Percentiles rank a stretch among this genome's conserved stretches.
These are phyloP conservation scores for Mycena polygramma DNA, from an alignment of 768 basidiomycete species.

Conservation along the genomic window DNA sequence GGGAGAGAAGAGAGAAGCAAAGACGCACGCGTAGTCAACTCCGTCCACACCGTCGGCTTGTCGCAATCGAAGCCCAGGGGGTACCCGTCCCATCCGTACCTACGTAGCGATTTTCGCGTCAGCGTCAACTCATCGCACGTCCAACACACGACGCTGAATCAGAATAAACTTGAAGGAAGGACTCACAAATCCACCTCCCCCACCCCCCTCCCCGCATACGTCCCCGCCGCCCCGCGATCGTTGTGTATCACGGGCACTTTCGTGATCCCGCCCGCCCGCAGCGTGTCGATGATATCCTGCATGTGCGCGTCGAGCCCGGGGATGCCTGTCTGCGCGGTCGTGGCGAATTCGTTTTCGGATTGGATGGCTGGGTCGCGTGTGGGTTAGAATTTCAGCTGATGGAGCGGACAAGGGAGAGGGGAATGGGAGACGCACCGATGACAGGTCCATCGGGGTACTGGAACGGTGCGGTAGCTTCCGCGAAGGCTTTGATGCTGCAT, in stretches of 20 bases:
- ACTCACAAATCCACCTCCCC: conserved; percentile 55
- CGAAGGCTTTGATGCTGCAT: conserved; percentile 44
- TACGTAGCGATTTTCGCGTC: too few relatives aligned
- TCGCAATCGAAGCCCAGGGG: conserved; percentile 78
- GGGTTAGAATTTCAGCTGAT: background rate
- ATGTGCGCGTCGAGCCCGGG: conserved; percentile 54
- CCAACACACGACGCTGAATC: too few relatives aligned
- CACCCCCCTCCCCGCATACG: conserved; percentile 45
- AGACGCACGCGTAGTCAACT: conserved; percentile 49
- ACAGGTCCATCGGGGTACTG: conserved; percentile 61
- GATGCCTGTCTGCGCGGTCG: conserved; percentile 44
- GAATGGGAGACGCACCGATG: conserved; percentile 48
- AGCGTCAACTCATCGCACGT: too few relatives aligned
- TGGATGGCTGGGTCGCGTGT: conserved; percentile 45
- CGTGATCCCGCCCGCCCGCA: conserved; percentile 53
- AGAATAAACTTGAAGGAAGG: too few relatives aligned
- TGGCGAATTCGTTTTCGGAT: conserved; percentile 62
- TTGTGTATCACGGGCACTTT: conserved; percentile 54
- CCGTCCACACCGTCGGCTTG: conserved; percentile 66
- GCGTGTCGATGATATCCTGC: conserved; percentile 56
- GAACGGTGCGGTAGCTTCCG: conserved; percentile 49
- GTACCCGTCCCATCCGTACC: too few relatives aligned
- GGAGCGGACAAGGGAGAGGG: background rate
- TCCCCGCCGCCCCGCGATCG: conserved; percentile 48
- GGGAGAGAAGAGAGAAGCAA: background rate